Evolutionary conservation across 495 filamentous ascomycete genomes (phyloP), one percentile per base, ranked within the genome.

Genomic region (Pseudoneurospora amorphoporcata): DNA sequence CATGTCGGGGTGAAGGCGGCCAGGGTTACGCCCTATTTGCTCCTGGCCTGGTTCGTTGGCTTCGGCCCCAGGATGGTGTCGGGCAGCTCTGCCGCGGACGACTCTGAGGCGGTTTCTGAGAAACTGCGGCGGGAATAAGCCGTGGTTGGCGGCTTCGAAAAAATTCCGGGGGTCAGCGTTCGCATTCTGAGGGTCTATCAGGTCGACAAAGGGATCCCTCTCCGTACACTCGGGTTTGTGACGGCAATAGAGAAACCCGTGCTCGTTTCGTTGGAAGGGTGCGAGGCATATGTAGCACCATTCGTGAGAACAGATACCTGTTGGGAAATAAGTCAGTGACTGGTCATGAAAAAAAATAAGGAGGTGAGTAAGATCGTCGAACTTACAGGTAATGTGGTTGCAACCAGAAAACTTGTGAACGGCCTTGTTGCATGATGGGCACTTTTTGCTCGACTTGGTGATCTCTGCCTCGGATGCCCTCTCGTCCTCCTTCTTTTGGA

Each of bases 341-440:
- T 19, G 35, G 38, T 58, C 29, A 32, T 17, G n/a, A 32, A 35
- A 19, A 61, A 16, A 43, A 39, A 39, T 43, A 38, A 17, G 38
- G 37, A 40, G 41, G 8, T 47, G 39, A 16, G 37, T 7, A 40
- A 53, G 53, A 42, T 8, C 19, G 17, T n/a, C 39, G 32, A 53
- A 79, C 82, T 77, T 74, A 83, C 84, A 85, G 0, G 79, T 83
- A 19, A 87, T 83, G 73, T 87, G 83, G 41, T 88, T 84, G 70
- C 85, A 87, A 2, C 86, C 86, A 1, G 73, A 76, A n/a, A 73
- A 80, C 68, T 83, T 84, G 69, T 81, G 72, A 3, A 84, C 78
- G n/a, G 77, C 79, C 68, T 75, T 82, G 40, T 83, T 79, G 74
- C 85, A 87, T 39, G 76, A 73, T 0, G 86, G 85, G 43, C 85